Evolutionary conservation across 2,329 filamentous ascomycete species (phyloP), one percentile per base, ranked within the genome.

Genomic region (Cladobotryum protrusum): DNA sequence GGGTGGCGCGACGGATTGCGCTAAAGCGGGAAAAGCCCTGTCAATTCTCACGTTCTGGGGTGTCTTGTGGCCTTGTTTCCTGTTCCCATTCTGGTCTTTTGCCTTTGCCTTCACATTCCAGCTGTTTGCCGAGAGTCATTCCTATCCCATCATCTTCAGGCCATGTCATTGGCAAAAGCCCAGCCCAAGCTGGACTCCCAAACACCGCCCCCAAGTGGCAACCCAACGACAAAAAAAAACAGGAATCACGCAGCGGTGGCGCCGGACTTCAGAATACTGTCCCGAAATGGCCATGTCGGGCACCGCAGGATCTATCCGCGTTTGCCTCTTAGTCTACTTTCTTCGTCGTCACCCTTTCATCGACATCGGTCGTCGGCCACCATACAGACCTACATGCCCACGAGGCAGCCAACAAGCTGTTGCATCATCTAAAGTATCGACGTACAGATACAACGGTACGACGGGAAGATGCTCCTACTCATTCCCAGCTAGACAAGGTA

Each of bases 1-100:
- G 50, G 46, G 50, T 52, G 50, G 50, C 50, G 47, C 44, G 40
- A 47, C 39, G 45, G 40, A 47, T 41, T 44, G 39, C 49, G 39
- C 39, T 36, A 47, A 44, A 37, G 44, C 48, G 39, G 48, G 40
- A 45, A 40, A 34, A 18, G 13, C 41, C 41, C 32, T 32, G 41
- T 44, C 44, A 36, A 43, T 42, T 47, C 43, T 39, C 33, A 34
- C 29, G 13, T n/a, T 37, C 43, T 47, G 40, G 37, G 47, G 17
- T 45, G 24, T 29, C 24, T 37, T 45, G 43, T 37, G 17, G 24
- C 34, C 45, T 48, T 39, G 43, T 36, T 36, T 29, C 35, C 7
- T 37, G 24, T 29, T 29, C 24, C 24, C 24, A 6, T 29, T 29
- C 24, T 29, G 24, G 24, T 6, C 24, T 9, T 8, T 29, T 29